A percentile compares a stretch with the other conserved stretches of the same genome.
Evolutionary conservation across 768 basidiomycete genomes (phyloP).

Genomic region (Cyclocybe cylindracea): DNA sequence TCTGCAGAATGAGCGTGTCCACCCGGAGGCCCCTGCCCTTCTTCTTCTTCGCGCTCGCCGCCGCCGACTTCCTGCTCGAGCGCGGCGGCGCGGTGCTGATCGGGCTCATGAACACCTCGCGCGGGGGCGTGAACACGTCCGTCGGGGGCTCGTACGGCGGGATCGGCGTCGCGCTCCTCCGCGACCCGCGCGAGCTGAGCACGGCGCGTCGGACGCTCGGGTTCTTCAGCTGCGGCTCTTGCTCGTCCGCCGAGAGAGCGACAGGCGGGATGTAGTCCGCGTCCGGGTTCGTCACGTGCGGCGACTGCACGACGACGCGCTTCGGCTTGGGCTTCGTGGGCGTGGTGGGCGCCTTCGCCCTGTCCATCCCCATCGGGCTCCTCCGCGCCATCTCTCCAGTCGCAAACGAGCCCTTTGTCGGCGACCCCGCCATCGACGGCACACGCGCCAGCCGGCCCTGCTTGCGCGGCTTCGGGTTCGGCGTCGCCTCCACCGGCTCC

Average conservation of each 20-base stretch:
- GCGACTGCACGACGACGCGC: slow-evolving; percentile 33
- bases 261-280: slow-evolving; percentile 48
- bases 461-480: slow-evolving; percentile 66
- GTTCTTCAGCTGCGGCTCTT: slow-evolving; percentile 7
- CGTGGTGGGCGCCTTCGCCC: background rate
- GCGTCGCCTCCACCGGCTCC: slow-evolving; percentile 44
- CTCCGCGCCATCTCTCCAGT: too few relatives aligned
- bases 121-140: slow-evolving; percentile 73
- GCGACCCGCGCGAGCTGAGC: slow-evolving; percentile 22
- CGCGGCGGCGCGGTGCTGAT: slow-evolving; percentile 17
- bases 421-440: slow-evolving; percentile 20
- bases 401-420: slow-evolving; percentile 23
- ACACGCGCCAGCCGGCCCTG: slow-evolving; percentile 25
- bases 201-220: slow-evolving; percentile 19
- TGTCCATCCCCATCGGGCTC: background rate
- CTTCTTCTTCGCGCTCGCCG: slow-evolving; percentile 8
- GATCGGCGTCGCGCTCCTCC: slow-evolving; percentile 56
- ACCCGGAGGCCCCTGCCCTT: slow-evolving; percentile 9
- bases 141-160: slow-evolving; percentile 65
- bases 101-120: slow-evolving; percentile 54
- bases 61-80: slow-evolving; percentile 29
- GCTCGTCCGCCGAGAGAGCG: slow-evolving; percentile 4
- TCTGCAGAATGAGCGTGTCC: background rate
- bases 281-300: slow-evolving; percentile 48
- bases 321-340: slow-evolving; percentile 26